Evolutionary conservation across 2,329 filamentous ascomycete genomes (phyloP), one percentile per base, ranked within the genome.

Genomic region (Polytolypa hystricis): DNA sequence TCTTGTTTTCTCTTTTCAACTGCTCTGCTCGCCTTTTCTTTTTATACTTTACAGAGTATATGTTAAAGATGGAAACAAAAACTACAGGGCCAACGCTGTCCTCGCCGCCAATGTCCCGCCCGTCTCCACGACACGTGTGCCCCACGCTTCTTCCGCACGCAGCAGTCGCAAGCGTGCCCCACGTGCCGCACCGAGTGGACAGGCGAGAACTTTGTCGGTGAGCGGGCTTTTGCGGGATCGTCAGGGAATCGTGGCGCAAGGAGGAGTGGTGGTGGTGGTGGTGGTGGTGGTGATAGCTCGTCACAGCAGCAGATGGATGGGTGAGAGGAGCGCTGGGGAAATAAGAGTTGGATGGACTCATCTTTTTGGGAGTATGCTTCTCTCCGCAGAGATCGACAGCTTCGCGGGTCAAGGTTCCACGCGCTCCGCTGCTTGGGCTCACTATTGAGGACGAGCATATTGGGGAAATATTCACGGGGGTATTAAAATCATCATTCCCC

Each of bases 101-200:
- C 69, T 2, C 71, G 81, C 42, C 61, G 71, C 25, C 69, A 77
- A 14, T 95, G 87, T 55, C 65, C 61, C 19, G 69, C 77, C 8
- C 69, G 87, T 8, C 58, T 94, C 11, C 87, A 95, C 56, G 74
- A 86, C 44, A 75, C 79, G 34, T 95, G 86, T 56, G 69, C 76
- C 38, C 71, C 75, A 9, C 77, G 74, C 18, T 85, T 81, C 56
- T 93, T 85, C 68, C 70, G 80, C 14, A 73, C 76, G 27, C 69
- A 74, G 43, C 61, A 71, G 38, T 69, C 68, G 1, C 71, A 71
- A 42, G 70, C 67, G 28, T 93, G 85, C 51, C 80, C 82, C 0
- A 40, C 61, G 3, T 76, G 72, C 52, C 65, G 67, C 45, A 60
- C 55, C 14, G 52, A 56, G 2, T 76, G 72, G 72, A 62, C 59